Base-by-base conservation (phyloP, 306 rosid genomes). In the Lathyrus tuberosus region DNA sequence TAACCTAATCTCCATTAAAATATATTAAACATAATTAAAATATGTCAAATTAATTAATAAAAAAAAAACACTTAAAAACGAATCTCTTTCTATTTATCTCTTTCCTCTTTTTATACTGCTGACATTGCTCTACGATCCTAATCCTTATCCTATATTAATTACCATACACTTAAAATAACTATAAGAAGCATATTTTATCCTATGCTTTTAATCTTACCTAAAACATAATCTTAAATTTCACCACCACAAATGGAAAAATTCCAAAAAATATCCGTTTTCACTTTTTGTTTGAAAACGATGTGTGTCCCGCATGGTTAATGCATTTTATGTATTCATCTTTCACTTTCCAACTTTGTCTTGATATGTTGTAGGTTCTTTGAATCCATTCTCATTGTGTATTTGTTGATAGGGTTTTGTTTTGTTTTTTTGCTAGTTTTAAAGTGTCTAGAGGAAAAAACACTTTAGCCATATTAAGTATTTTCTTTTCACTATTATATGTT, bases 81-180 rank as follows among this genome's bases (percentile, higher is more conserved):
- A 82, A 80, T 76, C 70, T 44, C 80, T 40, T 33, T 70, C 65
- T 69, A 72, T 51, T 33, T 8, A 33, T 33, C 38, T 37, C 57
- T 49, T 57, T 41, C 40, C 56, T 48, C 12, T 47, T 47, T 69
- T 76, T 51, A 41, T 33, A 49, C 71, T 59, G 41, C 60, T 70
- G 65, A 70, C 74, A 18, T n/a, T 52, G 30, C 24, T 31, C 58
- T 62, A 8, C 48, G 30, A 56, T 59, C 66, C 80, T 82, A 84
- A 80, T 91, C 91, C 92, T 91, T 88, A 88, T 91, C 95, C 89
- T 49, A 65, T 46, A 67, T 51, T 65, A 73, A 49, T 58, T 58
- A 77, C 81, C 73, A 18, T 41, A 59, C n/a, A 5, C 3, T 65
- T 49, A 26, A 41, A 83, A 74, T 71, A 76, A 79, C 80, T 62